Evolutionary conservation across 2,329 filamentous ascomycete genomes (phyloP), one percentile per base, ranked within the genome.

Genomic region (Aspergillus sp.): DNA sequence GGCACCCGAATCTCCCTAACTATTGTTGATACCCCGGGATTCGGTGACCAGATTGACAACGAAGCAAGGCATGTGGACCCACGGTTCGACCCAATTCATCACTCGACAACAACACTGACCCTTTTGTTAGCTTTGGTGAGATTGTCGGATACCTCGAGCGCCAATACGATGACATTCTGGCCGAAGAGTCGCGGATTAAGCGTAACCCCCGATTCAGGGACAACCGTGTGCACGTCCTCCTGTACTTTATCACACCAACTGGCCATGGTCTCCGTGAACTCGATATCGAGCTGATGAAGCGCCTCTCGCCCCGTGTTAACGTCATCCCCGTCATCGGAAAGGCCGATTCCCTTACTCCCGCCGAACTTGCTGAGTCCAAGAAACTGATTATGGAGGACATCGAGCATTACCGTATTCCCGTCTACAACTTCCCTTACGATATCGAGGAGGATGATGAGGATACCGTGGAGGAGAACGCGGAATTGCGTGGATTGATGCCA

Each of bases 311-410:
- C 54, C 90, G 93, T 68, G 91, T 95, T 74, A 98, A 98, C 71
- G 93, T 98, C 60, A 98, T 98, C 59, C 93, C 93, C 55, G 93
- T 98, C 62, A 96, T 98, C 69, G 93, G 93, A 67, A 95, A 96
- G 72, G 93, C 93, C 68, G 93, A 98, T 71, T 95, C 93, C 19
- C 85, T 98, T 54, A 98, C 93, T 48, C 93, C 93, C 35, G 86
- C 88, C 59, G 93, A 98, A 77, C 81, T 98, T 55, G 93, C 93
- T 59, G 93, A 98, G 75, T 97, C 91, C 60, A 98, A 98, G 84
- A 98, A 97, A 81, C 82, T 98, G 53, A 90, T 98, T 66, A 98
- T 98, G 93, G 93, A 98, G 78, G 93, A 98, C 69, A 98, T 98
- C 61, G 93, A 98, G 76, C 93, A 98, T 75, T 98, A 98, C 79